Evolutionary conservation across 257 asterid species (phyloP), one percentile per base, ranked within the genome.

Genomic region (Solanum dulcamara): DNA sequence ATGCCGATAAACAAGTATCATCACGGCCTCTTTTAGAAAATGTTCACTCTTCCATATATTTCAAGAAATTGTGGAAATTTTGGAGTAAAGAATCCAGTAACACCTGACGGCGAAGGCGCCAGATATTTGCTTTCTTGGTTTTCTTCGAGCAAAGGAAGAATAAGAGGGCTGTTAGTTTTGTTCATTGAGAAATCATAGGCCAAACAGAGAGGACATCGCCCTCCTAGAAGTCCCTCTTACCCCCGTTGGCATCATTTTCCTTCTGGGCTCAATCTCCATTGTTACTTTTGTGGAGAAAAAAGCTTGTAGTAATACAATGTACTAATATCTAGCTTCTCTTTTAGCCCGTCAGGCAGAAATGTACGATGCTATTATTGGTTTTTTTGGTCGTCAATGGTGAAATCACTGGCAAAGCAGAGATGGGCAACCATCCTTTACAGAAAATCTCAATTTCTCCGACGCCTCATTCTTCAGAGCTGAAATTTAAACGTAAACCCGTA

Each of bases 401-500:
- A 70, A 35, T 70, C 28, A 70, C 4, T 32, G 88, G 91, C 79
- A 15, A 13, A 72, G 26, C 44, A 42, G 84, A 80, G 84, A 85
- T 85, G 70, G 18, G 4, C 9, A 60, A 60, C 70, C 10, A 28
- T 10, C 92, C 90, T 87, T 85, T n/a, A 70, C 26, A 79, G 17
- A 86, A 86, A 81, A 67, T n/a, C n/a, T n/a, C n/a, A n/a, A n/a
- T n/a, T n/a, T n/a, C n/a, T n/a, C n/a, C n/a, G n/a, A n/a, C n/a
- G n/a, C n/a, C n/a, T n/a, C n/a, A n/a, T n/a, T n/a, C n/a, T n/a
- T n/a, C n/a, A n/a, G n/a, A n/a, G n/a, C n/a, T n/a, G n/a, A n/a
- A 33, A 33, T 33, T 33, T 33, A 2, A 33, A 1, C 3, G 35
- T 3, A 33, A 33, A 33, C n/a, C n/a, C n/a, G n/a, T n/a, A n/a